Percentiles rank a stretch among this genome's conserved stretches.
These are phyloP conservation scores for Rhodotorula sp. DNA, from an alignment of 1,284 basidiomycete genomes.

Conservation along the genomic window DNA sequence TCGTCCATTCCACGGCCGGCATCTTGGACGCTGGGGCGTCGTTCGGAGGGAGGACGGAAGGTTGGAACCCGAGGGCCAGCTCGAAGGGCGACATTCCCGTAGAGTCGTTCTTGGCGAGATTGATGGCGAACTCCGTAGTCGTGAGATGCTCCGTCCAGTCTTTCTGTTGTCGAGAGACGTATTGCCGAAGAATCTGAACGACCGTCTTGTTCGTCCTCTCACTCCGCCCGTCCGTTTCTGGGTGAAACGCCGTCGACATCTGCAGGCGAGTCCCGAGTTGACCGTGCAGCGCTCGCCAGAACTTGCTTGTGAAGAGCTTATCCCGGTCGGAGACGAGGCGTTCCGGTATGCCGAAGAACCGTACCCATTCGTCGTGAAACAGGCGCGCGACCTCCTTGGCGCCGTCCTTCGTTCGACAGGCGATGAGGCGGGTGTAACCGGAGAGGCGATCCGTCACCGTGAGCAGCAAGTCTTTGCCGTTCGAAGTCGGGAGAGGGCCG, in stretches of 20 bases:
- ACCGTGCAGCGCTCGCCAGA: constrained; percentile 43
- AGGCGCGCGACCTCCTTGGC: constrained; percentile 49
- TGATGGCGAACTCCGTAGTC: constrained; percentile 28
- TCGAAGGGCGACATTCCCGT: constrained; percentile 30
- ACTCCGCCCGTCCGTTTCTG: constrained; percentile 47
- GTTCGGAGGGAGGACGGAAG: background rate
- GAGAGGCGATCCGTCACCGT: constrained; percentile 51
- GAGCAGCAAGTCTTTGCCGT: too few relatives aligned
- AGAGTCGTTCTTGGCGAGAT: constrained; percentile 28
- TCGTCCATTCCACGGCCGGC: background rate
- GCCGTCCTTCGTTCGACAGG: constrained; percentile 49
- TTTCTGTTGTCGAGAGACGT: constrained; percentile 18
- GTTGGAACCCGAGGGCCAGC: constrained; percentile 2
- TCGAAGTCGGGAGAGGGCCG: constrained; percentile 50
- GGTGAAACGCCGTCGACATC: constrained; percentile 55
- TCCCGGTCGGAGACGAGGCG: constrained; percentile 43
- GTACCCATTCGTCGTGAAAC: constrained; percentile 41
- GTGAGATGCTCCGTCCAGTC: constrained; percentile 28
- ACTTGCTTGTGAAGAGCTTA: constrained; percentile 41
- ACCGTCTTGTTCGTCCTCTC: constrained; percentile 36
- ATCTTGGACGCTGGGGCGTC: background rate
- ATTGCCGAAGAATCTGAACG: constrained; percentile 9
- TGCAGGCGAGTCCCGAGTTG: constrained; percentile 24
- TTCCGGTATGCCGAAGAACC: constrained; percentile 49
- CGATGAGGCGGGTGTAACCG: constrained; percentile 50